Conservation (phyloP, 495 filamentous ascomycete genomes). For the Lasiosphaeris hirsuta region DNA sequence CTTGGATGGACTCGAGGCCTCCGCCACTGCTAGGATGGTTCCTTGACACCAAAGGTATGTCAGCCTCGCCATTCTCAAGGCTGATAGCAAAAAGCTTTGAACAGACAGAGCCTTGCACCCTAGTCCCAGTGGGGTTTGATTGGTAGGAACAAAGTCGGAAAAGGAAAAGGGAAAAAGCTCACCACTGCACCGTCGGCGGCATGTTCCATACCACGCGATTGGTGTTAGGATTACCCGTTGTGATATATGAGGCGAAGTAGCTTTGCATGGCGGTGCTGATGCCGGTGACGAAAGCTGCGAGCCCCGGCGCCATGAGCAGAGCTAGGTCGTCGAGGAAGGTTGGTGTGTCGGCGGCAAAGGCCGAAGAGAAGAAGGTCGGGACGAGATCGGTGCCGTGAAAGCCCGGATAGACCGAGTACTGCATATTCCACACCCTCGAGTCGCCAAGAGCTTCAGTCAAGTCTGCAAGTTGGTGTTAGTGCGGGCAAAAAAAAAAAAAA, state of each 20-base stretch:
- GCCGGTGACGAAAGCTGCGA: conserved; percentile 31
- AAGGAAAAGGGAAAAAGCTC: too few relatives aligned
- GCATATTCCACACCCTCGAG: conserved; percentile 32
- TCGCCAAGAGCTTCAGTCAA: conserved; percentile 34
- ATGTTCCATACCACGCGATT: conserved; percentile 32
- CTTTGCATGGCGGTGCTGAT: conserved; percentile 39
- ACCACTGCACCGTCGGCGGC: conserved; percentile 36
- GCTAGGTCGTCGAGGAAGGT: conserved; percentile 32
- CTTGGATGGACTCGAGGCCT: conserved; percentile 21
- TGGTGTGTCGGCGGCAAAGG: conserved; percentile 22
- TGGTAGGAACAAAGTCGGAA: too few relatives aligned
- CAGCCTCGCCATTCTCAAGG: too few relatives aligned
- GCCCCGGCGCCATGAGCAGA: conserved; percentile 28
- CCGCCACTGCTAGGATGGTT: conserved; percentile 18
- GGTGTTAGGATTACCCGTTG: conserved; percentile 38
- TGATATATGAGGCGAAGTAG: conserved; percentile 38
- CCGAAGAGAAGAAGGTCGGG: conserved; percentile 33
- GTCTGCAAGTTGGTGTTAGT: conserved; percentile 10
- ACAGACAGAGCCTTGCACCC: too few relatives aligned
- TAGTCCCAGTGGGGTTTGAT: too few relatives aligned
- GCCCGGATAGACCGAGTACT: conserved; percentile 37
- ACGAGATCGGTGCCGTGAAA: conserved; percentile 33
- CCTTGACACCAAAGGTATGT: not conserved
- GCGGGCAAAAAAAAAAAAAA: too few relatives aligned
- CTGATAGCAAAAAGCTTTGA: too few relatives aligned